Evolutionary conservation across 2,329 filamentous ascomycete genomes (phyloP), one percentile per base, ranked within the genome.

Genomic region (Microcyclospora tardicrescens): DNA sequence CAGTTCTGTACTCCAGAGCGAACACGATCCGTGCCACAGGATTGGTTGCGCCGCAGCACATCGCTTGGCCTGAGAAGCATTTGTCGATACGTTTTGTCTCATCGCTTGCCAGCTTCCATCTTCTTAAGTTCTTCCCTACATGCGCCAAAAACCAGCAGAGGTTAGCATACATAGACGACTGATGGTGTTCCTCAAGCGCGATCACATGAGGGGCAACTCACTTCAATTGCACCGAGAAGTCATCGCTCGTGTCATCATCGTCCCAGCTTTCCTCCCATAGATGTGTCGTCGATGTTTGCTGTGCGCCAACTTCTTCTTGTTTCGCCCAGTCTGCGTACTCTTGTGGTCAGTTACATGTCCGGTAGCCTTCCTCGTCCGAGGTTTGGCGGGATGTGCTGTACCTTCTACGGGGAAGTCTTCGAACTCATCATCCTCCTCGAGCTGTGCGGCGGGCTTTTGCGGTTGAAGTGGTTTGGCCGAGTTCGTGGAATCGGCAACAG

Each of bases 211-310:
- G 19, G 19, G 19, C 19, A 6, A 70, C 81, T 50, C 63, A 94
- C 89, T 85, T 93, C 57, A 98, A 67, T 69, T 96, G 89, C 56
- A 83, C 76, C 10, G 86, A 91, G 62, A 98, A 98, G 57, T 98
- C 91, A 60, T 98, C 91, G 55, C 75, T 91, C 49, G 85, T 91
- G 65, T 96, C 91, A 61, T 96, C 89, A 57, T 98, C 91, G 59
- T 98, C 91, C 91, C 91, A 98, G 71, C 86, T 95, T 72, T 98
- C 91, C 65, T 98, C 91, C 91, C 91, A 98, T 39, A 98, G 70
- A 67, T 96, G 87, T 61, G 79, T 58, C 40, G 48, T 58, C 5
- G 39, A 45, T 8, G 43, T 49, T n/a, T 48, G 75, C 56, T 79
- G 79, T 68, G 76, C 77, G 55, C 73, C 71, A 41, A 81, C 82